Conservation (phyloP, 129 eudicot species). For the Apium graveolens region DNA sequence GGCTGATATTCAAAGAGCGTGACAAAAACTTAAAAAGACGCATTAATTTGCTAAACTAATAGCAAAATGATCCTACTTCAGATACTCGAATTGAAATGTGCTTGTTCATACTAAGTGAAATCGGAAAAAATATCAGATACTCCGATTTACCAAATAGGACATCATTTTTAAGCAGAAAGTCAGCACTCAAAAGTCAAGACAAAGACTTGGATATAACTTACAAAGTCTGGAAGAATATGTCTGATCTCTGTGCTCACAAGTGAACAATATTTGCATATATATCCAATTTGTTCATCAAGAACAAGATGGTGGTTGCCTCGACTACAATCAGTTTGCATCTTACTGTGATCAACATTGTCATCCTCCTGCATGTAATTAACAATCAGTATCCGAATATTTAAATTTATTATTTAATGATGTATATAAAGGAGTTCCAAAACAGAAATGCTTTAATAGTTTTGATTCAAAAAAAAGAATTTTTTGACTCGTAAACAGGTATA, state of each 20-base stretch:
- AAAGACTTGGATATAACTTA: slow-evolving; percentile 19
- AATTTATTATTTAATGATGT: neutral
- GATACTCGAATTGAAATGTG: neutral
- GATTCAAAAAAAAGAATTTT: neutral
- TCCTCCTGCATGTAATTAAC: slow-evolving; percentile 31
- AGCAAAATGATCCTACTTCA: neutral
- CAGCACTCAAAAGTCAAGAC: neutral
- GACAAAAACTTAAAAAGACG: neutral
- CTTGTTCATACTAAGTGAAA: neutral
- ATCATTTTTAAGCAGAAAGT: neutral
- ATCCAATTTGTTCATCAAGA: slow-evolving; percentile 49
- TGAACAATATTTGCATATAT: slow-evolving; percentile 33
- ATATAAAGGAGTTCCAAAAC: neutral
- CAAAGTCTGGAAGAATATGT: slow-evolving; percentile 33
- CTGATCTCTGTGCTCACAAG: slow-evolving; percentile 32
- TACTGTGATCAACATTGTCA: neutral
- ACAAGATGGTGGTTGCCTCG: slow-evolving; percentile 28
- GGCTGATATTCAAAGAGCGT: neutral
- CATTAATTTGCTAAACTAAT: neutral
- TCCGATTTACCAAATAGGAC: neutral
- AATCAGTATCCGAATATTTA: neutral
- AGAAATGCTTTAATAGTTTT: neutral
- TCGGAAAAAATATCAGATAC: neutral
- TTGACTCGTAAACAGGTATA: neutral
- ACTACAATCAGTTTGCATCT: slow-evolving; percentile 13